A percentile compares a stretch with the other conserved stretches of the same genome.
Conservation (phyloP, 306 rosid species). For the Quercus engelmannii region DNA sequence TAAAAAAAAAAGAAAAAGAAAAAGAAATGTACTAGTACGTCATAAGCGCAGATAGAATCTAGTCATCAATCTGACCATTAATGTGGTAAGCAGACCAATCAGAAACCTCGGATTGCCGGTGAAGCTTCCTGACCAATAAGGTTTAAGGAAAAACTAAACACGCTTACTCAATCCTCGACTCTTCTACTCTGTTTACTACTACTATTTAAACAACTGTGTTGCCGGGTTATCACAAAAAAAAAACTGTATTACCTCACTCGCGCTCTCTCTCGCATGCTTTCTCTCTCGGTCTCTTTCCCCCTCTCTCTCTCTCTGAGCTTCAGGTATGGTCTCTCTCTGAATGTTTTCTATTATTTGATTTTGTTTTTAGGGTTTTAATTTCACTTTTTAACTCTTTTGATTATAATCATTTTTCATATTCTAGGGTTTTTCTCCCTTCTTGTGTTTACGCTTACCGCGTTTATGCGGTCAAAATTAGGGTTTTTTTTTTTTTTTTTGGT, state of each 20-base stretch:
- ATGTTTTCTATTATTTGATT: neutral
- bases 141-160: neutral
- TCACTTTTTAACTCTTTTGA: neutral
- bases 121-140: neutral
- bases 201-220: no score
- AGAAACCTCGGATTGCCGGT: neutral
- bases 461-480: neutral
- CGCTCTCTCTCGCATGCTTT: no score
- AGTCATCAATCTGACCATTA: no score
- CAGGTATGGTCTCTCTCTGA: neutral
- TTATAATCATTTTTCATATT: neutral
- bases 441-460: neutral
- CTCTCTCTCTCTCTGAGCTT: neutral
- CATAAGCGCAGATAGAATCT: no score
- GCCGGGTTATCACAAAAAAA: no score
- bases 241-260: no score
- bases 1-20: no score
- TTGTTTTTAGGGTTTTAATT: neutral
- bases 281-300: neutral
- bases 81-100: neutral
- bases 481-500: neutral
- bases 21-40: no score
- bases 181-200: neutral
- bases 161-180: neutral
- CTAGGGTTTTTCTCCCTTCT: neutral